Evolutionary conservation across 768 basidiomycete genomes (phyloP), one percentile per base, ranked within the genome.

Genomic region (Chlorophyllum brunneum): DNA sequence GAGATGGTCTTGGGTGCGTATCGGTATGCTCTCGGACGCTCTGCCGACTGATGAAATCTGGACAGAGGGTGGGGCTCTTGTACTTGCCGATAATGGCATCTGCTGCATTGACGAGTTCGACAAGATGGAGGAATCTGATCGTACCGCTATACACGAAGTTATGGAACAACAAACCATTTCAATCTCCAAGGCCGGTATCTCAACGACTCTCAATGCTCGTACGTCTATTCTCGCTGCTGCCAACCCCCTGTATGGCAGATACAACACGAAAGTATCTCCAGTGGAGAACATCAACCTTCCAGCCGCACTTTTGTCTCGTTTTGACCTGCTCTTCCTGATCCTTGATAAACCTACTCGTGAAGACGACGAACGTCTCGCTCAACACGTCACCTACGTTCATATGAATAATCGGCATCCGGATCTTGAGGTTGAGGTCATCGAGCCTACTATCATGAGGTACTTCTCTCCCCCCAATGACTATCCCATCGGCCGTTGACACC

Each of bases 121-220:
- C 74, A 98, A 99, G 68, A 99, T 99, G 97, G 97, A 98, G 59
- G 97, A 99, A 70, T 68, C 92, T 0, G 97, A 98, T 67, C 79
- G 97, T 59, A 98, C 97, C 2, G 92, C 97, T 11, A 98, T 99
- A 56, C 97, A 99, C 72, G 97, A 99, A 78, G 97, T 99, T 55
- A 99, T 99, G 97, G 95, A 98, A 70, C 97, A 98, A 68, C 97
- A 99, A 71, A 99, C 97, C 0, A 98, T 99, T 51, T 98, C 95
- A 2, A 99, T 99, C 57, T 97, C 97, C 37, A 99, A 98, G 70
- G 97, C 97, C 4, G 97, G 97, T 20, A 99, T 99, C 64, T 95
- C 95, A 7, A 99, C 97, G 6, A 98, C 97, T 1, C 78, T 99
- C 41, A 98, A 98, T 62, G 97, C 97, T 22, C 86, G 97, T 46